Base-by-base conservation (phyloP, 306 rosid genomes). In the Senna siamea region DNA sequence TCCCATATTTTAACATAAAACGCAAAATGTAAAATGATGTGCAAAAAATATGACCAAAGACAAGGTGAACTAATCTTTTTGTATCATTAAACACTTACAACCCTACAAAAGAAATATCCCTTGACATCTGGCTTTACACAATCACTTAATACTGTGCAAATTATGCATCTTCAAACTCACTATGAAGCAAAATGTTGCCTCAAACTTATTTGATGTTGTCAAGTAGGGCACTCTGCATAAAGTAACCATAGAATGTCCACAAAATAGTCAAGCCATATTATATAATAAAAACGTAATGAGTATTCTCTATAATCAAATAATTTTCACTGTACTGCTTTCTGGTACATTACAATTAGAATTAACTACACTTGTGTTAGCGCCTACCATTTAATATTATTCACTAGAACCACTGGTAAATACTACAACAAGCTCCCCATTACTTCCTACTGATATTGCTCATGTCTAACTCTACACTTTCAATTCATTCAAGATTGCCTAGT, bases 381-480 rank as follows among this genome's bases (percentile, higher is more conserved):
- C 20, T 15, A 50, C 54, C 54, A 50, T 47, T 47, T 47, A 47
- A 50, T 17, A 5, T 2, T 50, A 50, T 17, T 17, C 26, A 51
- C 56, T 18, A 51, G 9, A 51, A 51, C n/a, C 11, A 51, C 66
- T n/a, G 48, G 43, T 35, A 50, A 66, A n/a, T n/a, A n/a, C n/a
- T n/a, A n/a, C n/a, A 69, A 69, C 10, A 46, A 51, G 60, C 8
- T 68, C 18, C 6, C 17, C 46, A 13, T 26, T 54, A 17, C 32
- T 71, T 72, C 26, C 40, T 69, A 46, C 20, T 32, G 44, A 26
- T 75, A 68, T 20, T 9, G 5, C n/a, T n/a, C n/a, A 62, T 50
- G 35, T 50, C 78, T 74, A 73, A 34, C 48, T 66, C 66, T 68
- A 74, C 22, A 22, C 38, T 46, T 65, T 14, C 47, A 15, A 55